phyloP scores from a whole-genome alignment of 1,284 basidiomycete species.

The Singerocomus inundabilis region DNA sequence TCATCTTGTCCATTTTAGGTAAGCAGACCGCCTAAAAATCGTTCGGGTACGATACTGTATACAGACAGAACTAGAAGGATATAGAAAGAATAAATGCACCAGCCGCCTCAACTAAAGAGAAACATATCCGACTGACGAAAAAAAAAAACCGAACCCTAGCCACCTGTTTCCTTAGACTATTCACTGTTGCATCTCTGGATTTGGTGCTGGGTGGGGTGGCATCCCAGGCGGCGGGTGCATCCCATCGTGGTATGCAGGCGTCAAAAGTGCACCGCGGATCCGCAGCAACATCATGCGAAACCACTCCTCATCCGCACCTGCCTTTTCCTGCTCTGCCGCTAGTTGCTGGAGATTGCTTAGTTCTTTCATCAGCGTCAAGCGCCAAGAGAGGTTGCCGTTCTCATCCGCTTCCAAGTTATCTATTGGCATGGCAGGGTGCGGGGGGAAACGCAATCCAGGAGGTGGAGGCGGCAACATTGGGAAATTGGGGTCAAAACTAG shows the following conservation, averaged over 20 bases:
- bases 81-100: slow-evolving; percentile 1
- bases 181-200: slow-evolving; percentile 33
- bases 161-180: background rate
- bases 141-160: background rate
- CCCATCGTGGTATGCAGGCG: slow-evolving; percentile 56
- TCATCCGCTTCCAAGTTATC: slow-evolving; percentile 71
- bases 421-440: slow-evolving; percentile 56
- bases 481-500: slow-evolving; percentile 67
- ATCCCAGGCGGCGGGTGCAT: slow-evolving; percentile 55
- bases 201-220: slow-evolving; percentile 36
- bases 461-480: slow-evolving; percentile 56
- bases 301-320: slow-evolving; percentile 75
- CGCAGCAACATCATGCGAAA: slow-evolving; percentile 78
- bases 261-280: slow-evolving; percentile 66
- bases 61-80: slow-evolving; percentile 7
- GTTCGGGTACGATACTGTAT: background rate
- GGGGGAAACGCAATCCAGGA: slow-evolving; percentile 58
- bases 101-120: slow-evolving; percentile 7
- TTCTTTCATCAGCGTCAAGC: slow-evolving; percentile 73
- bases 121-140: slow-evolving; percentile 6
- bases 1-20: slow-evolving; percentile 28
- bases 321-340: slow-evolving; percentile 75
- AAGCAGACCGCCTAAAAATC: slow-evolving; percentile 11
- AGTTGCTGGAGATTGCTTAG: slow-evolving; percentile 67
- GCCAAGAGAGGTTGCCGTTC: slow-evolving; percentile 76